Evolutionary conservation across 2,329 filamentous ascomycete species (phyloP).

Genomic region (Cladosporium sp.): DNA sequence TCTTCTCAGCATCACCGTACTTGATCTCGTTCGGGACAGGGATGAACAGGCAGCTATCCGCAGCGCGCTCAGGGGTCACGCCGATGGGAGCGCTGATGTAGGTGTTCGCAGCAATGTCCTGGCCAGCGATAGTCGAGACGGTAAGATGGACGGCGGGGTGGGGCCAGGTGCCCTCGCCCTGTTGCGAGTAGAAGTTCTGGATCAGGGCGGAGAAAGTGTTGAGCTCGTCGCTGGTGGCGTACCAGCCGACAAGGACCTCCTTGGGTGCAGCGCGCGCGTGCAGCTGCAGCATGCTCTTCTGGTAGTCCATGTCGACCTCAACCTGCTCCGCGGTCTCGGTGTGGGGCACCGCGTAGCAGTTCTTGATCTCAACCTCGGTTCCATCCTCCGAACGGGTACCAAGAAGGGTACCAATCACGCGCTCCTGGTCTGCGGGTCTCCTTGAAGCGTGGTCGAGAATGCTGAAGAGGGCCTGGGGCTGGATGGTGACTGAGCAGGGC

Average conservation of each 20-base stretch:
- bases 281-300: constrained; percentile 96
- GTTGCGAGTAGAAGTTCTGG: constrained; percentile 98
- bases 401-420: constrained; percentile 93
- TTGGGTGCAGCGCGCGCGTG: constrained; percentile 91
- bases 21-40: constrained; percentile 92
- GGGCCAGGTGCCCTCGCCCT: constrained; percentile 93
- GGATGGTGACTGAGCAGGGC: constrained; percentile 88
- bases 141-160: constrained; percentile 97
- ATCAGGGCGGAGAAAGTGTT: constrained; percentile 98
- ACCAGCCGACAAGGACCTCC: constrained; percentile 95
- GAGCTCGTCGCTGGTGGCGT: constrained; percentile 91
- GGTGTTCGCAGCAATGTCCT: constrained; percentile 81
- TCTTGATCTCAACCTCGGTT: constrained; percentile 90
- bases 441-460: constrained; percentile 85
- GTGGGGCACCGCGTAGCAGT: constrained; percentile 95
- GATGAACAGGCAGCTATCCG: constrained; percentile 95
- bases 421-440: constrained; percentile 83
- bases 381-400: constrained; percentile 93
- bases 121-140: constrained; percentile 79
- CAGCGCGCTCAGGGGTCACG: constrained; percentile 87
- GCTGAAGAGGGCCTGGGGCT: constrained; percentile 74
- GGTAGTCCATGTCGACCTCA: constrained; percentile 99
- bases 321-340: constrained; percentile 98
- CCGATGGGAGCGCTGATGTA: constrained; percentile 96
- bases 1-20: constrained; percentile 74